Evolutionary conservation across 2,329 filamentous ascomycete species (phyloP), one percentile per base, ranked within the genome.

Genomic region (Colletotrichum truncatum): DNA sequence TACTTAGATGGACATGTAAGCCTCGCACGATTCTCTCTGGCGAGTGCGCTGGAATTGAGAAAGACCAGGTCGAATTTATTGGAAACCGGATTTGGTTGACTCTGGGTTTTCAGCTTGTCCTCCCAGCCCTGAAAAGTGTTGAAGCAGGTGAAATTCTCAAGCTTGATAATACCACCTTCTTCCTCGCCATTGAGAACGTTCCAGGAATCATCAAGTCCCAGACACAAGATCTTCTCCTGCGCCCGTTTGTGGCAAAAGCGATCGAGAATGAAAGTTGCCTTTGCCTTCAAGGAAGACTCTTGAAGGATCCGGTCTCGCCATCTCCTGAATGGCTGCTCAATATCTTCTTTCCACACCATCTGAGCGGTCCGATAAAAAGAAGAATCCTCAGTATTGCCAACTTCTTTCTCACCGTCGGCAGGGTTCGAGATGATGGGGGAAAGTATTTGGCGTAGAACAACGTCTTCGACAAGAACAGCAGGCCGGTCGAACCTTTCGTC

Each of bases 111-210:
- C n/a, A n/a, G n/a, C n/a, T n/a, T n/a, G n/a, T n/a, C n/a, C n/a
- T n/a, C n/a, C n/a, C n/a, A n/a, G n/a, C n/a, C n/a, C n/a, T n/a
- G 18, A 28, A 38, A 16, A 75, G 72, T 23, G 73, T 69, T 68
- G 34, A 38, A 14, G 34, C 12, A 38, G 34, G 34, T 38, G 34
- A 10, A 38, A 14, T 14, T 38, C 34, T 7, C 34, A 38, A 12
- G 12, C 34, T 38, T 38, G 12, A n/a, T n/a, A 14, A 9, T 21
- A 43, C 39, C 39, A 43, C 10, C 5, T 10, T 43, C 10, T 21
- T 21, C 18, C 23, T 43, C 39, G 12, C 18, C 14, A 21, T 43
- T 28, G 34, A 38, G n/a, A 38, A n/a, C 6, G 4, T 18, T 9
- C 9, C 26, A 11, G 4, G 18, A 12, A n/a, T 48, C 25, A 8